Conservation (phyloP, 352 stramenopile species). For the Globisporangium camurandrum region DNA sequence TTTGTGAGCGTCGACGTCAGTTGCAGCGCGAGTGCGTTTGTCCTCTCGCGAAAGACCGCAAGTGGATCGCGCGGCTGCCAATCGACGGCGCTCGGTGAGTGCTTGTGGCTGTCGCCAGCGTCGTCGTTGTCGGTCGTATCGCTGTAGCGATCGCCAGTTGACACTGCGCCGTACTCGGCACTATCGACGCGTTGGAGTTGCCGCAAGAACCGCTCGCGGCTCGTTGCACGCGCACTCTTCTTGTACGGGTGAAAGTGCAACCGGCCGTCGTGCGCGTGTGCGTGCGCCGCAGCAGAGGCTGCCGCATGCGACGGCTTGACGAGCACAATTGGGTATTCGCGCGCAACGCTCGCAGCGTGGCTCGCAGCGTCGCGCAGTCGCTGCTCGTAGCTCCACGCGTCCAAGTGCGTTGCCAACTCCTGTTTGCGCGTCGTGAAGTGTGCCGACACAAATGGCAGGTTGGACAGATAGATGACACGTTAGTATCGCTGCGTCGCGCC, state of each 20-base stretch:
- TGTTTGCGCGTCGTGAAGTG: too few relatives aligned
- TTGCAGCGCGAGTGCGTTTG: constrained; percentile 22
- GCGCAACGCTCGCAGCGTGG: constrained; percentile 37
- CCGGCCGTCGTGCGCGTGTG: background rate
- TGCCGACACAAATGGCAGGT: background rate
- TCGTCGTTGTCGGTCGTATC: too few relatives aligned
- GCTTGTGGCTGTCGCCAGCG: constrained; percentile 11
- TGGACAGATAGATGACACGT: background rate
- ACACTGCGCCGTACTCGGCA: constrained; percentile 33
- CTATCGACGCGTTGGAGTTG: constrained; percentile 31
- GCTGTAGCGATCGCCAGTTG: constrained; percentile 10
- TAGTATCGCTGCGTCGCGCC: too few relatives aligned
- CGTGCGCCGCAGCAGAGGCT: too few relatives aligned
- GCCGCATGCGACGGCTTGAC: constrained; percentile 13
- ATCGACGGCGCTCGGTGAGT: constrained; percentile 7
- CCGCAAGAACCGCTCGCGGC: constrained; percentile 26
- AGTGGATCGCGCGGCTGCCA: constrained; percentile 27
- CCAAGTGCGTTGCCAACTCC: constrained; percentile 31
- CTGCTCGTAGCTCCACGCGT: constrained; percentile 41
- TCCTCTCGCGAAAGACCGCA: constrained; percentile 23
- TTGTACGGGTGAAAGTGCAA: constrained; percentile 7
- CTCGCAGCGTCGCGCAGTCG: constrained; percentile 36
- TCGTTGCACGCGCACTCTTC: constrained; percentile 13
- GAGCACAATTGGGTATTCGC: constrained; percentile 36
- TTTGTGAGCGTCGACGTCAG: constrained; percentile 28